A percentile compares a stretch with the other conserved stretches of the same genome.
Evolutionary conservation across 176 grass and related monocot species (phyloP).

Genomic region (Phoenix dactylifera): DNA sequence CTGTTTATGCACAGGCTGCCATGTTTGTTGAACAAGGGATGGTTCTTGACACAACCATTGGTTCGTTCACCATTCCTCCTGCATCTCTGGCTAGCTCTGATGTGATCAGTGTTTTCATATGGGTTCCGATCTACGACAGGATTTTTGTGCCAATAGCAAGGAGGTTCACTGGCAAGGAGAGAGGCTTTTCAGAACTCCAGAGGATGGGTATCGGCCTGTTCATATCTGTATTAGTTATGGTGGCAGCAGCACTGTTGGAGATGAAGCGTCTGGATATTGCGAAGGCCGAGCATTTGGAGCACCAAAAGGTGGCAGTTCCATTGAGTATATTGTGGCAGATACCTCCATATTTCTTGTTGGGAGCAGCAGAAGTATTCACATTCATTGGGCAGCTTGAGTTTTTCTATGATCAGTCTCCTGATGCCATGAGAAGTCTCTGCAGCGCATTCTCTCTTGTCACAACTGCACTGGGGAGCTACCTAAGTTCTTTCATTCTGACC

Average conservation of each 20-base stretch:
- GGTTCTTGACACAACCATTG: slow-evolving; percentile 58
- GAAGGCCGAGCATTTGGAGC: slow-evolving; percentile 36
- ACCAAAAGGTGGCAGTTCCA: slow-evolving; percentile 55
- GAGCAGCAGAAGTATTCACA: slow-evolving; percentile 66
- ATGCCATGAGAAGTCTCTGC: slow-evolving; percentile 81
- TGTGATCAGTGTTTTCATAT: slow-evolving; percentile 63
- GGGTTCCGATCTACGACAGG: slow-evolving; percentile 63
- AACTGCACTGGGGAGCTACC: slow-evolving; percentile 50
- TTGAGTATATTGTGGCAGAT: slow-evolving; percentile 85
- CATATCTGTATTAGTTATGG: slow-evolving; percentile 70
- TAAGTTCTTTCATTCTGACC: slow-evolving; percentile 69
- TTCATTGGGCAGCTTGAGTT: slow-evolving; percentile 70
- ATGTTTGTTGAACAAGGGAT: slow-evolving; percentile 95
- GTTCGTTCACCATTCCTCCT: slow-evolving; percentile 73
- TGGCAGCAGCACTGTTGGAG: slow-evolving; percentile 55
- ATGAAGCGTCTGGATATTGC: slow-evolving; percentile 53
- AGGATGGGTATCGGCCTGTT: slow-evolving; percentile 84
- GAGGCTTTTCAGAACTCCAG: slow-evolving; percentile 62
- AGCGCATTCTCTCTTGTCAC: slow-evolving; percentile 61
- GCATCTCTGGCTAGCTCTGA: slow-evolving; percentile 77
- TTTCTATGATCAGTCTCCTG: slow-evolving; percentile 76
- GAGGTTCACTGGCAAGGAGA: slow-evolving; percentile 75
- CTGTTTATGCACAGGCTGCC: slow-evolving; percentile 71
- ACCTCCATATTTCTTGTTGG: slow-evolving; percentile 72
- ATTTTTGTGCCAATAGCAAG: slow-evolving; percentile 55